Conservation (phyloP, 2,329 filamentous ascomycete genomes). For the Diaporthe sp. region DNA sequence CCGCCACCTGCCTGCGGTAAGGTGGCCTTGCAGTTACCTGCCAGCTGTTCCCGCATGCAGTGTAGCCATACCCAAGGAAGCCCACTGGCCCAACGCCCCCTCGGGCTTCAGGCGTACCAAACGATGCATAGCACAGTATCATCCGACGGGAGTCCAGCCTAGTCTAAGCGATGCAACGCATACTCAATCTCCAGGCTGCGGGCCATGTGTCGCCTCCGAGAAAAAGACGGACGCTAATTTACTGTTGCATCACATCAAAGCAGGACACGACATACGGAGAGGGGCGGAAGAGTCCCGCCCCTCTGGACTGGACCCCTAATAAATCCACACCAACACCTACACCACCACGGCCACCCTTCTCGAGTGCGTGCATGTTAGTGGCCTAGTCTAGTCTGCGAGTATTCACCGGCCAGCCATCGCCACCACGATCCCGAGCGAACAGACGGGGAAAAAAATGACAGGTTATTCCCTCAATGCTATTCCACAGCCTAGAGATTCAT, state of each 20-base stretch:
- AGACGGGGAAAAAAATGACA: background rate
- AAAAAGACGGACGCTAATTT: constrained; percentile 24
- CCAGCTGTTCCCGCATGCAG: background rate
- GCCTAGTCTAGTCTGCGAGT: background rate
- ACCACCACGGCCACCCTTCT: background rate
- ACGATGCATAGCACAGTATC: background rate
- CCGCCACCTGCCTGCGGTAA: background rate
- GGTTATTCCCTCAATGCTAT: background rate
- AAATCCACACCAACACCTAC: background rate
- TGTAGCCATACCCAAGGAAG: background rate
- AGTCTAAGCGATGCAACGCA: constrained; percentile 17
- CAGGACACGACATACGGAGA: constrained; percentile 8
- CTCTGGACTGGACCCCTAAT: constrained; percentile 17
- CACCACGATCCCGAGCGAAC: background rate
- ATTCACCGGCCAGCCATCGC: background rate
- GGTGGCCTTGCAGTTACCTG: background rate
- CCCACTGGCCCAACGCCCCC: background rate
- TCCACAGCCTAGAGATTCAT: background rate
- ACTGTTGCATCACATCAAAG: constrained; percentile 17
- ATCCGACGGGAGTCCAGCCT: constrained; percentile 15
- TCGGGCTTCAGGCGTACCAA: constrained; percentile 1
- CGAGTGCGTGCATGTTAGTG: background rate
- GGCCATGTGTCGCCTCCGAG: constrained; percentile 19
- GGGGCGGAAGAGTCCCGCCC: constrained; percentile 9
- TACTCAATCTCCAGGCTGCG: background rate